A percentile compares a stretch with the other conserved stretches of the same genome.
phyloP scores from a whole-genome alignment of 1,139 yeast genomes.

The Yamadazyma oceani region DNA sequence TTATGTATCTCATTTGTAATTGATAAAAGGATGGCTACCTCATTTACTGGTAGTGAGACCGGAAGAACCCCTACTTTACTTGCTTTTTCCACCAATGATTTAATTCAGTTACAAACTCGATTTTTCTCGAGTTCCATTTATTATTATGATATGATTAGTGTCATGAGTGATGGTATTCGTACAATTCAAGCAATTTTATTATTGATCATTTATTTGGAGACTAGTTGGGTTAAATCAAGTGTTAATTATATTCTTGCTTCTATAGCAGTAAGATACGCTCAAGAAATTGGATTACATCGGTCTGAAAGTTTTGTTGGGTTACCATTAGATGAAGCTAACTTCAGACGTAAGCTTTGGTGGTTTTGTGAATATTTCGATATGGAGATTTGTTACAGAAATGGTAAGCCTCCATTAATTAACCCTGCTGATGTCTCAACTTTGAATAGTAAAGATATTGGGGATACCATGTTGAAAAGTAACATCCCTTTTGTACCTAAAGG shows the following conservation, averaged over 20 bases:
- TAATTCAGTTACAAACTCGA: conserved; percentile 23
- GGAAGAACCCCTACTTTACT: conserved; percentile 9
- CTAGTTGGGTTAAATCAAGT: conserved; percentile 41
- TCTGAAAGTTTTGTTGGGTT: conserved; percentile 47
- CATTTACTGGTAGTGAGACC: conserved; percentile 3
- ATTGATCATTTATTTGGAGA: conserved; percentile 46
- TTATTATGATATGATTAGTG: conserved; percentile 48
- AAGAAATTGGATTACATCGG: conserved; percentile 66
- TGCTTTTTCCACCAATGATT: conserved; percentile 13
- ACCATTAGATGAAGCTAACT: conserved; percentile 33
- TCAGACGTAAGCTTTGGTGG: conserved; percentile 55
- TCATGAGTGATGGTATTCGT: conserved; percentile 50
- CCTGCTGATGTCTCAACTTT: conserved; percentile 47
- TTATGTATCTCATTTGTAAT: conserved; percentile 25
- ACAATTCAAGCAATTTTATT: conserved; percentile 52
- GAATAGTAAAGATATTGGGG: conserved; percentile 10
- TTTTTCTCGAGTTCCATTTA: conserved; percentile 40
- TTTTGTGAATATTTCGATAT: conserved; percentile 53
- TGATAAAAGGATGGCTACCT: conserved; percentile 15
- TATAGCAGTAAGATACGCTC: conserved; percentile 59
- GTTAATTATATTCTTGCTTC: conserved; percentile 45
- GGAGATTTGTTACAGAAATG: conserved; percentile 53
- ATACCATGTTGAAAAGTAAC: not conserved
- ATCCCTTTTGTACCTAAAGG: not conserved
- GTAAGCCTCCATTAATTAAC: conserved; percentile 59